A percentile compares a stretch with the other conserved stretches of the same genome.
These are phyloP conservation scores for Xylariaceae sp. DNA, from an alignment of 2,329 filamentous ascomycete genomes.

Conservation along the genomic window DNA sequence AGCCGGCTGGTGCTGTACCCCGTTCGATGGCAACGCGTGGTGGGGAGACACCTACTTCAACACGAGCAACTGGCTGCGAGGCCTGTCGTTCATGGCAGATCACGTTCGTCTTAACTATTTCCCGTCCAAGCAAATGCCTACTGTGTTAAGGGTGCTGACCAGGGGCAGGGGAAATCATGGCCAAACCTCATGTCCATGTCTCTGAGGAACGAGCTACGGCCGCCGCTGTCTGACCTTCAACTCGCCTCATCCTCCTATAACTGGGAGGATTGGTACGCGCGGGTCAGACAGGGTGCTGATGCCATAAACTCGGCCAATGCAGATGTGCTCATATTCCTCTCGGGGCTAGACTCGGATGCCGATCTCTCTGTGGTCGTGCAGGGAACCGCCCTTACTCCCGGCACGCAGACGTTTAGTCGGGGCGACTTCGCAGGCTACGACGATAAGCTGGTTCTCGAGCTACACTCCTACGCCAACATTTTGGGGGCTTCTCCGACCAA, in stretches of 20 bases:
- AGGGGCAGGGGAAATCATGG: conserved; percentile 42
- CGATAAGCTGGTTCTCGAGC: conserved; percentile 51
- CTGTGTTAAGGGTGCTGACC: no score
- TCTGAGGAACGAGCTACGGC: conserved; percentile 47
- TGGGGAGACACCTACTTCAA: conserved; percentile 55
- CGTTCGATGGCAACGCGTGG: conserved; percentile 50
- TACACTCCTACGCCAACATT: conserved; percentile 52
- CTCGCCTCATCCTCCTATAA: conserved; percentile 36
- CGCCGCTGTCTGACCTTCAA: conserved; percentile 29
- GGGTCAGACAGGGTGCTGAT: conserved; percentile 38
- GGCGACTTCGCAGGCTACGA: conserved; percentile 40
- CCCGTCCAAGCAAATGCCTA: not conserved
- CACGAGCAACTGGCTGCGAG: conserved; percentile 52
- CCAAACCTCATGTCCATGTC: conserved; percentile 39
- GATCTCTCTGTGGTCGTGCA: conserved; percentile 43
- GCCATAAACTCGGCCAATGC: conserved; percentile 45
- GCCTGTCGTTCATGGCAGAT: conserved; percentile 50
- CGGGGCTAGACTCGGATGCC: conserved; percentile 51
- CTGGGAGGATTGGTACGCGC: conserved; percentile 49
- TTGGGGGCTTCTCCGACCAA: conserved; percentile 24
- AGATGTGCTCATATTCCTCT: conserved; percentile 49
- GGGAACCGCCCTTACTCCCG: conserved; percentile 39
- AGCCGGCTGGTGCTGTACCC: conserved; percentile 51
- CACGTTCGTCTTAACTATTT: conserved; percentile 27
- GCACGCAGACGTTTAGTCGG: conserved; percentile 34